Evolutionary conservation across 164 flowering plant species (phyloP), one percentile per base, ranked within the genome.

Genomic region (Kingdonia uniflora): DNA sequence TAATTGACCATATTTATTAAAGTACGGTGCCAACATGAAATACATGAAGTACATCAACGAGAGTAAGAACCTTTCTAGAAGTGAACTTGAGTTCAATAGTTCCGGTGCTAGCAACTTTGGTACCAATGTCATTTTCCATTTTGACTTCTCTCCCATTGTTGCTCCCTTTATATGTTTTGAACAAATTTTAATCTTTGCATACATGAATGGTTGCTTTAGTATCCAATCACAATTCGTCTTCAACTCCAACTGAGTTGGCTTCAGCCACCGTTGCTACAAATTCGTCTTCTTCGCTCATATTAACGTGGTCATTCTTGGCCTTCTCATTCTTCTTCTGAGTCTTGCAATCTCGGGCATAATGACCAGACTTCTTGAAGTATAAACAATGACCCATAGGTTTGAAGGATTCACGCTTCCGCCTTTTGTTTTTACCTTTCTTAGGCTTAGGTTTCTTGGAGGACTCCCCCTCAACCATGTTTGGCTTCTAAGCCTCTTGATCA

Each of bases 131-230:
- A 11, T 40, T 41, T 11, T 20, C 33, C 48, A 54, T 29, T 7
- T 10, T 11, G 19, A 51, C 23, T 6, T 51, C 2, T 25, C 17
- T 15, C 10, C 5, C 23, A 33, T 8, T 7, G 3, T 13, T 19
- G 11, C 16, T 12, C 15, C 1, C 2, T 42, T 54, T 16, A 13
- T 1, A 24, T 2, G 8, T 13, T 5, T 19, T 42, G 35, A 11
- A 21, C n/a, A n/a, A n/a, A n/a, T n/a, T n/a, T n/a, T 26, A 5
- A 52, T 52, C 25, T 16, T 52, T 52, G 23, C 55, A 52, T 0
- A 52, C 19, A 14, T 38, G 43, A 37, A 52, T 52, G 11, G 43
- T 52, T 38, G 25, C 55, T 11, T 42, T 16, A 6, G 17, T 52
- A 14, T 35, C 55, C 7, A 52, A 24, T 43, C 43, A 52, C n/a